Base-by-base conservation (phyloP, 2,329 filamentous ascomycete genomes). In the Lachnellula hyalina region DNA sequence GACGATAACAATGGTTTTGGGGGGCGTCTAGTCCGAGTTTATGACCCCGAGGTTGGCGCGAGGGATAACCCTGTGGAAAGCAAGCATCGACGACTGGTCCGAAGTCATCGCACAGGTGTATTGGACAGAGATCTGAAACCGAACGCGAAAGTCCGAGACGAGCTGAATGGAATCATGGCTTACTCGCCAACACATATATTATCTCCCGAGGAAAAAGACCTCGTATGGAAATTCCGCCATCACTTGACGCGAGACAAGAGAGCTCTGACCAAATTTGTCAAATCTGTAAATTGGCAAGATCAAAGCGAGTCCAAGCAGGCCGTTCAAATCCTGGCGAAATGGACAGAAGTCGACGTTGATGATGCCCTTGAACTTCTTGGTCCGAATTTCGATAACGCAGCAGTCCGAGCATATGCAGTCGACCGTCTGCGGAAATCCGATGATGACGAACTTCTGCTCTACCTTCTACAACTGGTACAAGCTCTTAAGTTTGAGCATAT, bases 211-310 rank as follows among this genome's bases (percentile, higher is more conserved):
- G 94, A 99, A 71, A 95, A 96, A 68, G 94, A 99, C 71, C 79
- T 96, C 50, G 84, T 99, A 19, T 99, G 95, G 95, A 94, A 95
- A 65, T 99, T 97, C 74, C 82, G 94, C 55, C 96, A 97, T 71
- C 93, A 96, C 70, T 74, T 99, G 21, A 94, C 92, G 1, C 82
- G 91, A 54, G 92, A 99, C 70, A 99, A 99, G 72, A 79, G 87
- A 65, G 89, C 93, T 2, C 77, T 97, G 55, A 99, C 93, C 35
- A 99, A 99, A 66, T 96, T 99, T 64, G 90, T 97, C 70, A 99
- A 97, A 71, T 96, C 93, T 0, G 93, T 96, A 40, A 92, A 95
- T 62, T 99, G 94, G 93, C 84, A 83, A 49, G 93, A 96, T 69
- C 81, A 83, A 47, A 84, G 84, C 58, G 93, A 99, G 75, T 85